Conservation (phyloP, 345 rosid genomes). For the Syzygium aromaticum region DNA sequence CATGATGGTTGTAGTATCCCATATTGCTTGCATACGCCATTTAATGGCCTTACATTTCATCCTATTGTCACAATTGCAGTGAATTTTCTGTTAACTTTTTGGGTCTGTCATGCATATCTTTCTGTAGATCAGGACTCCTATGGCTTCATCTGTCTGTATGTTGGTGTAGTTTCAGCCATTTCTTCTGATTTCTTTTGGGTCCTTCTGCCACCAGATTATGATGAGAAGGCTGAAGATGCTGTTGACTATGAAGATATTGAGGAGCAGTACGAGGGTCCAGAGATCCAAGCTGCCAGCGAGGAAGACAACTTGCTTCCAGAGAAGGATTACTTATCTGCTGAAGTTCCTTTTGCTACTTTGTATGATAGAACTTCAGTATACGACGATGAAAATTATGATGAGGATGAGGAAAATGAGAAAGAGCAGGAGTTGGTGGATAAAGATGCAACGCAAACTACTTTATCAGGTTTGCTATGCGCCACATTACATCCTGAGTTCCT, state of each 20-base stretch:
- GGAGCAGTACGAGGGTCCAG: slow-evolving; percentile 93
- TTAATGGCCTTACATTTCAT: background rate
- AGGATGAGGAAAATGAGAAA: slow-evolving; percentile 69
- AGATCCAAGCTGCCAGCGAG: slow-evolving; percentile 65
- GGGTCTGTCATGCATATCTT: background rate
- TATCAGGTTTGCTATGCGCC: slow-evolving; percentile 30
- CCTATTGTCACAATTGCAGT: background rate
- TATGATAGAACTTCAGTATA: slow-evolving; percentile 41
- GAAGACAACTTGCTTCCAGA: slow-evolving; percentile 76
- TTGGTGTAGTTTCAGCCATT: background rate
- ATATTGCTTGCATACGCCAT: background rate
- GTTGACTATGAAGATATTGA: slow-evolving; percentile 94
- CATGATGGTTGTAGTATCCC: background rate
- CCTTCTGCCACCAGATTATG: slow-evolving; percentile 55
- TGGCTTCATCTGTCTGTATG: background rate
- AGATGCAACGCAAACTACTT: slow-evolving; percentile 26
- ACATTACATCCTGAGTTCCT: background rate
- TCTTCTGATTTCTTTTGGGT: slow-evolving; percentile 19
- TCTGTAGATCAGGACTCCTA: background rate
- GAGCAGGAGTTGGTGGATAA: slow-evolving; percentile 34
- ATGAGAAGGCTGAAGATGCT: slow-evolving; percentile 90
- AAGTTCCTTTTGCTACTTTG: slow-evolving; percentile 36
- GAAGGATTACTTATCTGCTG: slow-evolving; percentile 52
- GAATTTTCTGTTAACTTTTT: too few relatives aligned
- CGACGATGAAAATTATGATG: slow-evolving; percentile 94